These are phyloP conservation scores for Aspergillus arachidicola DNA, from an alignment of 2,329 filamentous ascomycete species.

Conservation along the genomic window DNA sequence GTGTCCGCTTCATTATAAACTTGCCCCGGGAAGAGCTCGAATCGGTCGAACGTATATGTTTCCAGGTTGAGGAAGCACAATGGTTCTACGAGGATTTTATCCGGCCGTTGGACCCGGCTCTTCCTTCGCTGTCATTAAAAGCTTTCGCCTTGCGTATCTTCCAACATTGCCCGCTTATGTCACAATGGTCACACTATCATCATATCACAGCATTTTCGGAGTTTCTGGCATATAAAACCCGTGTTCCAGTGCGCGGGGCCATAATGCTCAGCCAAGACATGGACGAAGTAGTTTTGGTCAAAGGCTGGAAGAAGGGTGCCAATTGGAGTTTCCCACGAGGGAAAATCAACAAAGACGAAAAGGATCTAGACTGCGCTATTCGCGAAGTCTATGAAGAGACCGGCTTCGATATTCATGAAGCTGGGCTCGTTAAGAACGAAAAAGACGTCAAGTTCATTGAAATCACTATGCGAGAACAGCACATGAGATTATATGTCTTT, in stretches of 20 bases:
- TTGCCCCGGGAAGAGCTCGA: constrained; percentile 87
- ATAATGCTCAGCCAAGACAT: constrained; percentile 93
- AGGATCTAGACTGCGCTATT: constrained; percentile 89
- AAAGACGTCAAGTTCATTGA: constrained; percentile 81
- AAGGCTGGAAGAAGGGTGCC: constrained; percentile 95
- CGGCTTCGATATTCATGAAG: constrained; percentile 76
- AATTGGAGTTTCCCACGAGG: constrained; percentile 96
- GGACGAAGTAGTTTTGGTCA: constrained; percentile 90
- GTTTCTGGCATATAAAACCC: constrained; percentile 91
- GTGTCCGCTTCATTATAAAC: constrained; percentile 97
- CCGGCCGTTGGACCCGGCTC: constrained; percentile 78
- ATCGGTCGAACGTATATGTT: constrained; percentile 91
- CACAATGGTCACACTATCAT: constrained; percentile 74
- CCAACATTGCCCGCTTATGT: constrained; percentile 87
- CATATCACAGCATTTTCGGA: constrained; percentile 84
- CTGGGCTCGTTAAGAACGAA: constrained; percentile 73
- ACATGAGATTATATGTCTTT: constrained; percentile 91
- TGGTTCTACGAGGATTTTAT: constrained; percentile 99
- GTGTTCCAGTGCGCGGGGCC: constrained; percentile 89
- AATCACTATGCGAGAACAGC: constrained; percentile 87
- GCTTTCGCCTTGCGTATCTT: constrained; percentile 90
- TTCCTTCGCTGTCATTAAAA: constrained; percentile 83
- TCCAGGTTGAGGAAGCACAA: constrained; percentile 98
- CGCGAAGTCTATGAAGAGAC: constrained; percentile 97
- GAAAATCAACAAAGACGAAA: constrained; percentile 97